Base-by-base conservation (phyloP, 177 flowering plant species). In the Vitis hybrid region DNA sequence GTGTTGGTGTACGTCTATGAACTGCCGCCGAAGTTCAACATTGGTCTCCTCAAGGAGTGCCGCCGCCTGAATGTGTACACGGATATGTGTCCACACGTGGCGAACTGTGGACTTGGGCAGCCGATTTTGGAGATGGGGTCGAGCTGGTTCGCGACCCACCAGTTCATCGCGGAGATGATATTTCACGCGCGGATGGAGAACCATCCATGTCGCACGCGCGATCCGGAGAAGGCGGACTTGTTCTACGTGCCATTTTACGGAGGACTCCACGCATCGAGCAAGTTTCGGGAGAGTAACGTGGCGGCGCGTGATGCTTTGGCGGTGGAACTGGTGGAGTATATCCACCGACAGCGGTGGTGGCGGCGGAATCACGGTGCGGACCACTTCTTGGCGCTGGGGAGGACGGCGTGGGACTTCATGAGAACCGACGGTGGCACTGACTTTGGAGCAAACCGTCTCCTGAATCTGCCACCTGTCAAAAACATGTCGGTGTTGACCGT, bases 241-340 rank as follows among this genome's bases (percentile, higher is more conserved):
- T 87, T 89, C 73, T 87, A 87, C 73, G 87, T 87, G 2, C 93
- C 93, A 8, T 89, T 89, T 71, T 89, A 89, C 74, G 93, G 90
- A 21, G 92, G 92, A 0, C 85, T 88, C 40, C 71, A 88, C 74
- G 89, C 82, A 1, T 87, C 90, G 0, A 88, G 92, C 80, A 80
- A 71, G 79, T 87, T 86, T 74, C 85, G 84, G 11, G 89, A 88
- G 73, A 8, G 74, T 1, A 75, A 88, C 55, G 66, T 66, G 58
- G 62, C 72, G 60, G 72, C 12, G 2, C 80, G 92, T 11, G 89
- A 88, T 61, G 68, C 50, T 27, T 57, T 88, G 52, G 84, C 88
- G 2, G 57, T 81, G 7, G 70, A 79, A 60, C 67, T 88, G 15
- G 73, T 13, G 0, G 81, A 71, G 65, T 80, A 70, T 15, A 66